Evolutionary conservation across 1,284 basidiomycete genomes (phyloP).

Genomic region (Irpex lacteus): DNA sequence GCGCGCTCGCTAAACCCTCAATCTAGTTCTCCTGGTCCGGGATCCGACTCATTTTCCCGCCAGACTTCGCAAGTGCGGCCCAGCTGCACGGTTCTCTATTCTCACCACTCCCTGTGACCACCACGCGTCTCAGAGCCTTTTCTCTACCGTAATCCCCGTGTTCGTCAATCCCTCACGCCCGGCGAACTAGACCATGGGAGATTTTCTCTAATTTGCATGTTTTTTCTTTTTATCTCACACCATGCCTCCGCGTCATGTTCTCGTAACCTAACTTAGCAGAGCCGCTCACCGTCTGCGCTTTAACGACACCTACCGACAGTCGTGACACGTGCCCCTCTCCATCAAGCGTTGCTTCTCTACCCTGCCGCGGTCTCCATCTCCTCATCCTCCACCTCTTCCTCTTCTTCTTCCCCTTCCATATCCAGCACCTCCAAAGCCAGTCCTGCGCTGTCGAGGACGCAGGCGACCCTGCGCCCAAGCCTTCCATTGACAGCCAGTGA

Average conservation of each 20-base stretch:
- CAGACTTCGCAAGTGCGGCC: slow-evolving; percentile 15
- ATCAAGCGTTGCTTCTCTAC: neutral
- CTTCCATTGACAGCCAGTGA: slow-evolving; percentile 72
- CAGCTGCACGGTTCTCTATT: slow-evolving; percentile 17
- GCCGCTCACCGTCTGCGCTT: neutral
- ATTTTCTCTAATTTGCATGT: neutral
- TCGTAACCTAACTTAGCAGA: neutral
- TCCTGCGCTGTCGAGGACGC: slow-evolving; percentile 64
- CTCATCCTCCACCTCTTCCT: slow-evolving; percentile 31
- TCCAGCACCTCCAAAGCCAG: slow-evolving; percentile 69
- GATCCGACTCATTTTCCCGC: slow-evolving; percentile 17
- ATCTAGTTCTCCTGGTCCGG: slow-evolving; percentile 17
- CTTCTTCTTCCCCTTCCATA: slow-evolving; percentile 67
- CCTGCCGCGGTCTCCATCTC: slow-evolving; percentile 4
- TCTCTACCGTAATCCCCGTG: slow-evolving; percentile 20
- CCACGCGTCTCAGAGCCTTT: slow-evolving; percentile 9
- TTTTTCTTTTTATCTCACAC: neutral
- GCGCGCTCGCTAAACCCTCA: neutral
- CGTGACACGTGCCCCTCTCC: neutral
- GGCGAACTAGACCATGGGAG: neutral
- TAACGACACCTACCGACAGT: neutral
- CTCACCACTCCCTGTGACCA: slow-evolving; percentile 23
- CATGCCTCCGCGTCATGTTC: neutral
- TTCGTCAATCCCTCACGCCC: slow-evolving; percentile 16
- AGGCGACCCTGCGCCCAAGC: slow-evolving; percentile 68